These are phyloP conservation scores for Glycine tomentella DNA, from an alignment of 306 rosid species.

Conservation along the genomic window DNA sequence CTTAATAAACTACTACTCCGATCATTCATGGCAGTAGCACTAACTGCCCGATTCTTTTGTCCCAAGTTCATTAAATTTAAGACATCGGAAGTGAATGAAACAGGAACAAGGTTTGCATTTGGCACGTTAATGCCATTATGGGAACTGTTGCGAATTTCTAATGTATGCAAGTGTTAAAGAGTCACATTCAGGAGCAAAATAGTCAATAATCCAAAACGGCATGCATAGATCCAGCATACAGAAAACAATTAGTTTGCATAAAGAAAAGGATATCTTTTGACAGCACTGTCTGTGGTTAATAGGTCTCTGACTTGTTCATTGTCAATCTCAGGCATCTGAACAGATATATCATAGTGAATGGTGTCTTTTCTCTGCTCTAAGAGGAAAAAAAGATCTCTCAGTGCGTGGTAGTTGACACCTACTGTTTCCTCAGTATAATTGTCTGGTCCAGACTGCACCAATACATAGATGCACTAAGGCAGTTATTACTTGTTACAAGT, in stretches of 20 bases:
- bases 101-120: no score
- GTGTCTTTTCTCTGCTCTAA: constrained; percentile 62
- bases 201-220: no score
- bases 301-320: constrained; percentile 66
- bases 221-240: neutral
- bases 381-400: constrained; percentile 77
- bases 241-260: constrained; percentile 7
- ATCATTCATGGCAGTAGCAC: no score
- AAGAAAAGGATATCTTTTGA: constrained; percentile 83
- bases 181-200: no score
- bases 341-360: constrained; percentile 50
- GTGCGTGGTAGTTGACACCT: constrained; percentile 91
- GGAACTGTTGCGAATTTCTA: no score
- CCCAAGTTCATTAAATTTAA: no score
- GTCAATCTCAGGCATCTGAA: constrained; percentile 64
- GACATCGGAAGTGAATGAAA: no score
- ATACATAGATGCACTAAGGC: constrained; percentile 31
- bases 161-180: no score
- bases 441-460: constrained; percentile 78
- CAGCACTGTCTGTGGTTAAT: constrained; percentile 56
- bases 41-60: no score
- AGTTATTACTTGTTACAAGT: constrained; percentile 32
- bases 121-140: no score
- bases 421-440: constrained; percentile 75
- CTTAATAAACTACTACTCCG: no score